These are phyloP conservation scores for Fusarium austroafricanum DNA, from an alignment of 2,329 filamentous ascomycete species.

Conservation along the genomic window DNA sequence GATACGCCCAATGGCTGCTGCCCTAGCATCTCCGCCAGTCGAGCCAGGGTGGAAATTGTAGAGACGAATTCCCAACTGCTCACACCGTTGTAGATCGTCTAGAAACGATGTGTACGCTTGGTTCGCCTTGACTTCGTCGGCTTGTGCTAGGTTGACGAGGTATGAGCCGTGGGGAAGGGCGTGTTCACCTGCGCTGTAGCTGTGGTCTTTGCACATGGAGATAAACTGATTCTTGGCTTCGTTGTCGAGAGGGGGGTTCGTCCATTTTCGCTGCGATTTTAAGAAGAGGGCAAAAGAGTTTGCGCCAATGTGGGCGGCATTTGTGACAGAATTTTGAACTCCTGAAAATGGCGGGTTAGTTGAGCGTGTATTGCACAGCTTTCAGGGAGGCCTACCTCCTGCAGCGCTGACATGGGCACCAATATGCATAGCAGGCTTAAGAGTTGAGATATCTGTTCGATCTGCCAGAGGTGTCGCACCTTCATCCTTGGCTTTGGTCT, in stretches of 20 bases:
- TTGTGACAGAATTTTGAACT: slow-evolving; percentile 87
- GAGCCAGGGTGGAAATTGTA: slow-evolving; percentile 99
- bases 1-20: slow-evolving; percentile 80
- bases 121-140: slow-evolving; percentile 80
- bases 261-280: slow-evolving; percentile 97
- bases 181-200: slow-evolving; percentile 77
- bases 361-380: slow-evolving; percentile 7
- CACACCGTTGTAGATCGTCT: slow-evolving; percentile 88
- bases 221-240: slow-evolving; percentile 78
- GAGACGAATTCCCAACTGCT: slow-evolving; percentile 85
- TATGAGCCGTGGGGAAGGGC: slow-evolving; percentile 95
- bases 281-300: slow-evolving; percentile 96
- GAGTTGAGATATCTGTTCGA: slow-evolving; percentile 71
- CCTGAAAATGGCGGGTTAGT: slow-evolving; percentile 60
- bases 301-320: slow-evolving; percentile 83
- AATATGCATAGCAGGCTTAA: slow-evolving; percentile 80
- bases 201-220: slow-evolving; percentile 72
- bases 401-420: slow-evolving; percentile 93
- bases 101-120: slow-evolving; percentile 89
- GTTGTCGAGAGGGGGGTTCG: slow-evolving; percentile 78
- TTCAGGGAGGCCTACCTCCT: slow-evolving; percentile 69
- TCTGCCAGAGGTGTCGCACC: slow-evolving; percentile 71
- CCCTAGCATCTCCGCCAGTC: slow-evolving; percentile 73
- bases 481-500: slow-evolving; percentile 54
- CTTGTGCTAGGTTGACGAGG: slow-evolving; percentile 93